Percentiles rank a stretch among this genome's conserved stretches.
phyloP scores from a whole-genome alignment of 805 yeast species.

The Metschnikowia lochheadii region DNA sequence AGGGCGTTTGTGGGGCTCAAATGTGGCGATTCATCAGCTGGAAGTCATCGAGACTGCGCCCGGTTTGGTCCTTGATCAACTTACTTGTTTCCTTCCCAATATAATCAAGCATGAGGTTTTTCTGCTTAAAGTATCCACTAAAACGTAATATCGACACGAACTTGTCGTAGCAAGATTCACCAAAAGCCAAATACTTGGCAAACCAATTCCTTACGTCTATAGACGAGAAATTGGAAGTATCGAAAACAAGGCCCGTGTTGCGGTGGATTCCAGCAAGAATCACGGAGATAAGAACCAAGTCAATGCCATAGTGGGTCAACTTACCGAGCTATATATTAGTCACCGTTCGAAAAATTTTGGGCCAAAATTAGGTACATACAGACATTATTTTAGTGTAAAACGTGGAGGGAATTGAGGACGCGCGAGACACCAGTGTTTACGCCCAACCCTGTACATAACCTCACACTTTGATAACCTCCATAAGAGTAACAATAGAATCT shows the following conservation, averaged over 20 bases:
- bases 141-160: constrained; percentile 42
- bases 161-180: constrained; percentile 55
- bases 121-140: constrained; percentile 51
- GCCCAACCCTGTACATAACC: background rate
- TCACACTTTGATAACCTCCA: background rate
- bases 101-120: constrained; percentile 33
- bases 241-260: constrained; percentile 69
- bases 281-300: constrained; percentile 73
- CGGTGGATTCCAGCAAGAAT: constrained; percentile 82
- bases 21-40: background rate
- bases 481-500: too few species aligned
- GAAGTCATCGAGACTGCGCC: constrained; percentile 25
- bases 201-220: constrained; percentile 44
- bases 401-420: background rate
- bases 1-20: too few species aligned
- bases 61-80: constrained; percentile 16
- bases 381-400: constrained; percentile 2
- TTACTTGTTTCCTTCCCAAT: constrained; percentile 27
- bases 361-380: constrained; percentile 3
- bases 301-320: constrained; percentile 68
- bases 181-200: constrained; percentile 51
- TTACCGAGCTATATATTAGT: constrained; percentile 48
- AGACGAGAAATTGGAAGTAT: constrained; percentile 48
- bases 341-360: background rate
- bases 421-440: background rate